Evolutionary conservation across 1,139 yeast species (phyloP).

Genomic region (Taphrina sp.): DNA sequence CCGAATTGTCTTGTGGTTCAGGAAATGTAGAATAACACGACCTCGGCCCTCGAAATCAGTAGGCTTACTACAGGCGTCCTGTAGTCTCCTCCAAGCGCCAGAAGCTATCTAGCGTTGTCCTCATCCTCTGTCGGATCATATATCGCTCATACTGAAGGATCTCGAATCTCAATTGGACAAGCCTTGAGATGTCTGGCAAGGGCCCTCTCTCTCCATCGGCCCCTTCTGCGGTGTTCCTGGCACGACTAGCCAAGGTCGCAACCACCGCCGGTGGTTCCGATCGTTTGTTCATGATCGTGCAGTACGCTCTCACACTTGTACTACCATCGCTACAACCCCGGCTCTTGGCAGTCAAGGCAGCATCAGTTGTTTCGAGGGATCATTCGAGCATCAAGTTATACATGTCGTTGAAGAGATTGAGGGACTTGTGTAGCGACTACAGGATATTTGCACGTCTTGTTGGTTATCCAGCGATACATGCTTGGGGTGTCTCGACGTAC

Average conservation of each 20-base stretch:
- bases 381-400: slow-evolving; percentile 12
- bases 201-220: slow-evolving; percentile 5
- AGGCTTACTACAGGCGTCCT: too few species aligned
- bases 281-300: slow-evolving; percentile 25
- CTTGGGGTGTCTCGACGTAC: slow-evolving; percentile 26
- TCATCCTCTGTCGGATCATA: too few species aligned
- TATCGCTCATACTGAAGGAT: too few species aligned
- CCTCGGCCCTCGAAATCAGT: too few species aligned
- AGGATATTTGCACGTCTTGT: slow-evolving; percentile 27
- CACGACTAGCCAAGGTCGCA: slow-evolving; percentile 20
- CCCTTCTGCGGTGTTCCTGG: slow-evolving; percentile 7
- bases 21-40: too few species aligned
- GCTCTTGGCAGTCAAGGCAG: neutral
- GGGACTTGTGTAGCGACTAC: slow-evolving; percentile 26
- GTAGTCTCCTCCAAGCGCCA: too few species aligned
- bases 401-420: slow-evolving; percentile 12
- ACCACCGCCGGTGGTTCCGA: slow-evolving; percentile 23
- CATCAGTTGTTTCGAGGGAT: neutral
- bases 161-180: too few species aligned
- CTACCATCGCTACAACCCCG: slow-evolving; percentile 22
- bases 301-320: slow-evolving; percentile 25
- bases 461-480: slow-evolving; percentile 24
- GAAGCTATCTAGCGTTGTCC: too few species aligned
- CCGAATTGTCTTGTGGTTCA: too few species aligned
- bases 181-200: too few species aligned